A percentile compares a stretch with the other conserved stretches of the same genome.
Evolutionary conservation across 2,329 filamentous ascomycete species (phyloP).

Genomic region (Botryosphaeria dothidea): DNA sequence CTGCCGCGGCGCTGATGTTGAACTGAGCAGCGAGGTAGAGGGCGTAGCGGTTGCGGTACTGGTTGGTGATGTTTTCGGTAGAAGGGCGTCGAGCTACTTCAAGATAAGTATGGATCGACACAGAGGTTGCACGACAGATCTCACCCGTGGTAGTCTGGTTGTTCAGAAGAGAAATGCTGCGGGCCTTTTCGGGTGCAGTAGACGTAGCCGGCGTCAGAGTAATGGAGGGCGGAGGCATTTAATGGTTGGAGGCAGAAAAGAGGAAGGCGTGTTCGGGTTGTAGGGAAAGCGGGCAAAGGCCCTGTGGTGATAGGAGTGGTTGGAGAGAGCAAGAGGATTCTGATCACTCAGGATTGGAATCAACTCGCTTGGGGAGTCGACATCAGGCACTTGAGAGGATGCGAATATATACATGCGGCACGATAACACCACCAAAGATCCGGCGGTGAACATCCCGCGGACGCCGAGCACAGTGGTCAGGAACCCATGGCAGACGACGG

Average conservation of each 20-base stretch:
- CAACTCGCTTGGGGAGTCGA: background rate
- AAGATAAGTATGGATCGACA: background rate
- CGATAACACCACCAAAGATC: background rate
- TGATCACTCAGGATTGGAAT: slow-evolving; percentile 4
- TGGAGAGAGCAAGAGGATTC: background rate
- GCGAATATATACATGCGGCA: background rate
- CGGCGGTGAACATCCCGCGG: background rate
- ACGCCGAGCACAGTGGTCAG: background rate
- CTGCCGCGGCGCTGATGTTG: slow-evolving; percentile 41
- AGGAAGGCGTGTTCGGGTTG: background rate
- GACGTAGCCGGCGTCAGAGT: slow-evolving; percentile 15
- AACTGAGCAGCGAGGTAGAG: slow-evolving; percentile 42
- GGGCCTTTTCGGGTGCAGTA: background rate
- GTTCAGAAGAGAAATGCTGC: background rate
- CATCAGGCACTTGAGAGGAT: background rate
- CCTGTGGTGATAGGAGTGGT: background rate
- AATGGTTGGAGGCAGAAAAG: background rate
- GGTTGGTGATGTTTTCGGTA: slow-evolving; percentile 16
- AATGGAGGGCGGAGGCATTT: slow-evolving; percentile 17
- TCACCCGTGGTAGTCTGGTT: background rate
- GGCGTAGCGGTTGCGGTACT: slow-evolving; percentile 39
- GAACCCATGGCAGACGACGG: background rate
- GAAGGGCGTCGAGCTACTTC: slow-evolving; percentile 5
- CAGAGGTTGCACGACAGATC: background rate
- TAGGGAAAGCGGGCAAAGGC: background rate